Conservation (phyloP, 345 rosid genomes). For the Geranium rotundifolium region DNA sequence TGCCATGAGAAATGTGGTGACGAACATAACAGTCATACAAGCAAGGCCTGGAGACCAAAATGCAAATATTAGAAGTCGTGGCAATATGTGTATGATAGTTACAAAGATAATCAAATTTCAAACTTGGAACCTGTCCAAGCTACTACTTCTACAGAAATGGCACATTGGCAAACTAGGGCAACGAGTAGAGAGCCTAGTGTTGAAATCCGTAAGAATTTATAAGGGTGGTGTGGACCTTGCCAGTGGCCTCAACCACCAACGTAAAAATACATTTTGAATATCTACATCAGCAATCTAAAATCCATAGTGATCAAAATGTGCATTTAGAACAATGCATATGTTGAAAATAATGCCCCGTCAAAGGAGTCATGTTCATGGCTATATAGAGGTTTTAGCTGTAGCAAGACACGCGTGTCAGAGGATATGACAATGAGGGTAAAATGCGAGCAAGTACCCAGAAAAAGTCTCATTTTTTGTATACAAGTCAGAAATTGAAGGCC, state of each 20-base stretch:
- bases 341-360: neutral
- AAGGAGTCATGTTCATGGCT: neutral
- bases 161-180: too few species aligned
- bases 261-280: too few species aligned
- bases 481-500: neutral
- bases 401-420: neutral
- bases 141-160: neutral
- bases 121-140: neutral
- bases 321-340: neutral
- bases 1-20: conserved; percentile 86
- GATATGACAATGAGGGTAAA: neutral
- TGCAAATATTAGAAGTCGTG: conserved; percentile 4
- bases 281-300: too few species aligned
- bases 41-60: conserved; percentile 62
- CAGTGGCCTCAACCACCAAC: too few species aligned
- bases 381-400: neutral
- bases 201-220: too few species aligned
- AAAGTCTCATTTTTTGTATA: neutral
- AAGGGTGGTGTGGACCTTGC: too few species aligned
- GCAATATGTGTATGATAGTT: neutral
- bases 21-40: conserved; percentile 71
- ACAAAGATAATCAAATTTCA: neutral
- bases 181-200: too few species aligned
- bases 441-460: neutral
- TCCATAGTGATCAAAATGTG: neutral